Conservation (phyloP, 2,329 filamentous ascomycete species). For the Pleurostoma richardsiae region DNA sequence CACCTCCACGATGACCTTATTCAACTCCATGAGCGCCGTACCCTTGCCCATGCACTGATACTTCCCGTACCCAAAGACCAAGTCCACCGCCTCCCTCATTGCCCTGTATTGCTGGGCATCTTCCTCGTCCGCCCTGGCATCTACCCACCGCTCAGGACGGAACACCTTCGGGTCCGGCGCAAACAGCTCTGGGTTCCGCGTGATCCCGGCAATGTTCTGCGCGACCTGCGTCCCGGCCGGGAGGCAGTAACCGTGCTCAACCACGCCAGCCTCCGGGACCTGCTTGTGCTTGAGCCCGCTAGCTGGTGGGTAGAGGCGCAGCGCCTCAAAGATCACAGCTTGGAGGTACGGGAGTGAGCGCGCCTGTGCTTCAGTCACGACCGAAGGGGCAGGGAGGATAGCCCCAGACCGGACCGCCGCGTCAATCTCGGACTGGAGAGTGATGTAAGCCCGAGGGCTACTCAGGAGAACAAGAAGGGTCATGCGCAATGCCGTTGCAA, state of each 20-base stretch:
- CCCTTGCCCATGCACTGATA: conserved; percentile 38
- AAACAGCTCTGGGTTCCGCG: neutral
- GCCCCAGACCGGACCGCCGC: neutral
- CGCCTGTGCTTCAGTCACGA: conserved; percentile 1
- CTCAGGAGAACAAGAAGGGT: conserved; percentile 2
- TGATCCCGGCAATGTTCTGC: neutral
- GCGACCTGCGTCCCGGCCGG: conserved; percentile 4
- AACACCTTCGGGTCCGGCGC: neutral
- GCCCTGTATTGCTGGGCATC: conserved; percentile 14
- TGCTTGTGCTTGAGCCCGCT: neutral
- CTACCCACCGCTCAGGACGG: conserved; percentile 1
- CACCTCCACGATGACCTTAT: conserved; percentile 37
- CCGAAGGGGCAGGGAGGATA: neutral
- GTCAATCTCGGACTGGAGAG: conserved; percentile 6
- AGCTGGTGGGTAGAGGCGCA: conserved; percentile 1
- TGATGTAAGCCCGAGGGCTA: neutral
- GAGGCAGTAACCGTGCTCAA: neutral
- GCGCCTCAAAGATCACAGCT: conserved; percentile 3
- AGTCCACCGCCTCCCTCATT: conserved; percentile 30
- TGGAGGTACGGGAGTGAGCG: conserved; percentile 4
- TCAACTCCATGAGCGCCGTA: conserved; percentile 36
- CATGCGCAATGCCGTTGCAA: neutral
- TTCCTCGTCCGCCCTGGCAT: conserved; percentile 15
- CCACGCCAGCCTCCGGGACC: neutral
- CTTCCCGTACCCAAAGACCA: conserved; percentile 36